These are phyloP conservation scores for Setaria italica DNA, from an alignment of 202 grass and related monocot genomes.

Conservation along the genomic window DNA sequence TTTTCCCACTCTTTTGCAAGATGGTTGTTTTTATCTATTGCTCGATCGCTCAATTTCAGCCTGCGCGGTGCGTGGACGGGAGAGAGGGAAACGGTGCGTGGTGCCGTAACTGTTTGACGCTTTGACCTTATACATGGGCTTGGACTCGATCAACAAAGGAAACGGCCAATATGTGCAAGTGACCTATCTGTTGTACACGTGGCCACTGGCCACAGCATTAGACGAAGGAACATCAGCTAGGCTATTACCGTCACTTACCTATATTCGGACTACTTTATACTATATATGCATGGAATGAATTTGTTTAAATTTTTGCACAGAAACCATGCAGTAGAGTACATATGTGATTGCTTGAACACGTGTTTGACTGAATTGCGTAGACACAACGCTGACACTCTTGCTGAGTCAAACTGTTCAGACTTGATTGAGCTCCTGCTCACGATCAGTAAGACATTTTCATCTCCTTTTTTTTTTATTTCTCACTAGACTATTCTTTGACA, in stretches of 20 bases:
- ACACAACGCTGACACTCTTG: background rate
- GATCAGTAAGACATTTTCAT: background rate
- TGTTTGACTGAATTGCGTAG: background rate
- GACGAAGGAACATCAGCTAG: background rate
- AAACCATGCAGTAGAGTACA: too few relatives aligned
- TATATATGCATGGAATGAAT: too few relatives aligned
- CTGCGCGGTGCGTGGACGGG: too few relatives aligned
- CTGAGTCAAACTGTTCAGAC: background rate
- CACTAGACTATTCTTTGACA: too few relatives aligned
- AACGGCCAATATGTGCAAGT: background rate
- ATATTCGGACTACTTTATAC: too few relatives aligned
- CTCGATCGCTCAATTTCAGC: too few relatives aligned
- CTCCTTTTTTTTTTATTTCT: background rate
- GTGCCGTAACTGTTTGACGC: background rate
- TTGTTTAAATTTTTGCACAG: too few relatives aligned
- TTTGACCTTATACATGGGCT: constrained; percentile 7
- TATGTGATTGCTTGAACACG: background rate
- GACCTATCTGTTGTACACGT: background rate
- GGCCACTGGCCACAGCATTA: background rate
- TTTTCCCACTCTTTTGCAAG: too few relatives aligned
- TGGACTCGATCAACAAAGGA: constrained; percentile 22
- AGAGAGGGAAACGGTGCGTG: background rate
- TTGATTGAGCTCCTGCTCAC: background rate
- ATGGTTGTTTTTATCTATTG: too few relatives aligned
- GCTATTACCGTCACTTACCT: background rate